Evolutionary conservation across 2,329 filamentous ascomycete genomes (phyloP).

Genomic region (Pseudonectria foliicola): DNA sequence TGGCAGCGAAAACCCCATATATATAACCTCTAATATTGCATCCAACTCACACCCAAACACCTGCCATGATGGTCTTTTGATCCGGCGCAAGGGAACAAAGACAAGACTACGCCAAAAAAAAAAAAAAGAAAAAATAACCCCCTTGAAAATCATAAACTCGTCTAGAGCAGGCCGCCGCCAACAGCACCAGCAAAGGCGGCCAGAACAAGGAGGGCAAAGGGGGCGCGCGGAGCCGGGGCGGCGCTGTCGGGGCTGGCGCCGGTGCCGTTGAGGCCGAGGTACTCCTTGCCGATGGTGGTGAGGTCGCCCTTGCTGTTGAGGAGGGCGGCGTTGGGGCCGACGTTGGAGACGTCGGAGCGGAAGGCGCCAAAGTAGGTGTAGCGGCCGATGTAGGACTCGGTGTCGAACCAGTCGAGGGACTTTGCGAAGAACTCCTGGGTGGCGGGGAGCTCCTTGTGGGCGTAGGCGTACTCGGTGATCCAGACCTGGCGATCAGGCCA

Average conservation of each 20-base stretch:
- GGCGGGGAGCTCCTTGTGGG: slow-evolving; percentile 45
- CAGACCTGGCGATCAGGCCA: slow-evolving; percentile 60
- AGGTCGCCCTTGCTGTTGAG: slow-evolving; percentile 60
- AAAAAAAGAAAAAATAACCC: too few species aligned
- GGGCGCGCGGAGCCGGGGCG: neutral
- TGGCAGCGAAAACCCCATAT: too few species aligned
- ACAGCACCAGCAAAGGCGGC: neutral
- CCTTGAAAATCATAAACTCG: neutral
- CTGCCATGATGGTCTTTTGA: too few species aligned
- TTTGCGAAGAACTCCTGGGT: slow-evolving; percentile 64
- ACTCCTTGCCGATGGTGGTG: slow-evolving; percentile 72
- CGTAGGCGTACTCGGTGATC: slow-evolving; percentile 70
- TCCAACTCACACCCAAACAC: too few species aligned
- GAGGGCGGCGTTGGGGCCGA: slow-evolving; percentile 66
- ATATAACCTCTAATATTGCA: too few species aligned
- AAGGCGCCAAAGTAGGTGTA: slow-evolving; percentile 77
- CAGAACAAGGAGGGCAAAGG: neutral
- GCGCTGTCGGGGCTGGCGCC: slow-evolving; percentile 33
- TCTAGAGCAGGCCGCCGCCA: too few species aligned
- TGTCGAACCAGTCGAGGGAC: slow-evolving; percentile 59
- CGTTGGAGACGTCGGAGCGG: slow-evolving; percentile 60
- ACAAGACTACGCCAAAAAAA: too few species aligned
- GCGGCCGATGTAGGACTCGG: slow-evolving; percentile 45
- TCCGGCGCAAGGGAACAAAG: too few species aligned
- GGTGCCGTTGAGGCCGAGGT: slow-evolving; percentile 52